Conservation (phyloP, 306 rosid species). For the Gynostemma pentaphyllum region DNA sequence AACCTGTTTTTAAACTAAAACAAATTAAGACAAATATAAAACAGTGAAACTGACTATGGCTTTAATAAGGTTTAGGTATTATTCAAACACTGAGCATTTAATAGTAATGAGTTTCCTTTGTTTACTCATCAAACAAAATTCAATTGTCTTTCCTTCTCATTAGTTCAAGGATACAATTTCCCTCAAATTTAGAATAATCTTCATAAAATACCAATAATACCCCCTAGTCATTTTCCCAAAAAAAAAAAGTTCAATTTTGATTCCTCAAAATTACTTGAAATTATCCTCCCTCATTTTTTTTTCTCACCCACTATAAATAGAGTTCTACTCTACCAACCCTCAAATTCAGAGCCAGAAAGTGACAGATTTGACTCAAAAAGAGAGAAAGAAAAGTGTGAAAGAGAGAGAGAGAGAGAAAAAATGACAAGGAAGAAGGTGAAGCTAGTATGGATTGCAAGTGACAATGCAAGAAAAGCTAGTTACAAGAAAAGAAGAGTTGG, state of each 20-base stretch:
- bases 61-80: not conserved
- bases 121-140: not conserved
- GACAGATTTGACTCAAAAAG: not conserved
- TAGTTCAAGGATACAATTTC: too few species aligned
- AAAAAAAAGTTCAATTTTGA: too few species aligned
- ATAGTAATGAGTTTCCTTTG: not conserved
- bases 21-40: not conserved
- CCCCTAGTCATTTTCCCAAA: too few species aligned
- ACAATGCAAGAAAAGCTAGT: conserved; percentile 20
- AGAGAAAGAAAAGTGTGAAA: not conserved
- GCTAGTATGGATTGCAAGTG: conserved; percentile 20
- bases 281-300: too few species aligned
- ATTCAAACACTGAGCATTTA: not conserved
- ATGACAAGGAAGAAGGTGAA: conserved; percentile 26
- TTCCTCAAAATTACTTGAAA: too few species aligned
- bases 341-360: not conserved
- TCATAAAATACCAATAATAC: too few species aligned
- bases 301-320: conserved; percentile 3
- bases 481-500: conserved; percentile 20
- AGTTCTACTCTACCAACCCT: not conserved
- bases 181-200: too few species aligned
- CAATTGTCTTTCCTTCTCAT: not conserved
- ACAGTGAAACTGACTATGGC: not conserved
- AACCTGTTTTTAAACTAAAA: too few species aligned
- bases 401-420: not conserved